A percentile compares a stretch with the other conserved stretches of the same genome.
Evolutionary conservation across 345 rosid genomes (phyloP).

Genomic region (Lepidium africanum): DNA sequence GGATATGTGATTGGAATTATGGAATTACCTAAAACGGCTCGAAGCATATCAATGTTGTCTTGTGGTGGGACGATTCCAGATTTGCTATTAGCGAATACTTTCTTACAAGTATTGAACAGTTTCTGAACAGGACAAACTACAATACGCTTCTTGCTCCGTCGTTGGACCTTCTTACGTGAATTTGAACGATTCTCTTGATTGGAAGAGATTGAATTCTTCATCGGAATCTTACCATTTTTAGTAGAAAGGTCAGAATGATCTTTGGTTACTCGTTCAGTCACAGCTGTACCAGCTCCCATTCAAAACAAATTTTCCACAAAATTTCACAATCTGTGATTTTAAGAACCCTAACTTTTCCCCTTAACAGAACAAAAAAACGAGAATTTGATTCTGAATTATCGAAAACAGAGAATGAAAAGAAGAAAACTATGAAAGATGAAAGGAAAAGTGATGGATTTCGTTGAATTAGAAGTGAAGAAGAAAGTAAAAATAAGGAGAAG

Average conservation of each 20-base stretch:
- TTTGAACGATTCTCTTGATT: constrained; percentile 1
- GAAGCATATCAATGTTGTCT: constrained; percentile 49
- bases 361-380: not conserved
- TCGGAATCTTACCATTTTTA: constrained; percentile 9
- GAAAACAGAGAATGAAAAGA: not conserved
- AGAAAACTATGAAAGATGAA: not conserved
- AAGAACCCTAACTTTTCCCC: not conserved
- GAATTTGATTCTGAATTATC: not conserved
- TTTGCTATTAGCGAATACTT: constrained; percentile 48
- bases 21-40: constrained; percentile 58
- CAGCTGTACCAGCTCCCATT: constrained; percentile 16
- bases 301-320: not conserved
- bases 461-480: not conserved
- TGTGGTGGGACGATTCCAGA: constrained; percentile 55
- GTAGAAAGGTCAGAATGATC: constrained; percentile 4
- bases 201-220: not conserved
- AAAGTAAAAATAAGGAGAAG: not conserved
- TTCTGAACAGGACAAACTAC: constrained; percentile 46
- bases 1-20: not conserved
- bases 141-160: constrained; percentile 13
- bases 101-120: constrained; percentile 66
- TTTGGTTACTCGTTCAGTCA: constrained; percentile 1
- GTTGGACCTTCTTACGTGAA: constrained; percentile 16
- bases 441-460: not conserved
- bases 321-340: not conserved